Evolutionary conservation across 2,329 filamentous ascomycete species (phyloP).

Genomic region (Penicillium sp.): DNA sequence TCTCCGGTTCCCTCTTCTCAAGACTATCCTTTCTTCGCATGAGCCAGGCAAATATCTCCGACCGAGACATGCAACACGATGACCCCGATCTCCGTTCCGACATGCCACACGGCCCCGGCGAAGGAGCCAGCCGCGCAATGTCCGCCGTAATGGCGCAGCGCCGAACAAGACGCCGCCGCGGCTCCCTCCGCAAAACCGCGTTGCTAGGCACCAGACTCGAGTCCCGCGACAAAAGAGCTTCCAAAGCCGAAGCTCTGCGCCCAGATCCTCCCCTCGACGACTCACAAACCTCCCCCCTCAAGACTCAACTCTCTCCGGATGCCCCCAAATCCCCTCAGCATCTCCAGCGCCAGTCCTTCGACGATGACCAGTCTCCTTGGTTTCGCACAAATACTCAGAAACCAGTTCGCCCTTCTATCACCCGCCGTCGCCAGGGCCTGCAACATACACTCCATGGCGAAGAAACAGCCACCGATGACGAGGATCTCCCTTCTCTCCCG

Average conservation of each 20-base stretch:
- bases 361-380: constrained; percentile 19
- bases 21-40: constrained; percentile 68
- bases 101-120: constrained; percentile 18
- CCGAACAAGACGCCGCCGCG: constrained; percentile 70
- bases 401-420: constrained; percentile 21
- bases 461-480: constrained; percentile 79
- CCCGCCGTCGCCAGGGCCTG: constrained; percentile 38
- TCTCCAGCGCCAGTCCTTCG: constrained; percentile 12
- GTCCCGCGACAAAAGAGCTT: constrained; percentile 34
- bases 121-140: constrained; percentile 51
- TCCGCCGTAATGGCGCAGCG: constrained; percentile 51
- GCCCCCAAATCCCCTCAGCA: constrained; percentile 8
- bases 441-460: constrained; percentile 61
- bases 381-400: constrained; percentile 20
- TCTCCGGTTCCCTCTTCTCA: constrained; percentile 67
- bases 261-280: constrained; percentile 6
- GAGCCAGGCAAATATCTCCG: constrained; percentile 40
- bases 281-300: constrained; percentile 5
- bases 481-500: constrained; percentile 70
- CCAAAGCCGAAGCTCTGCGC: constrained; percentile 20
- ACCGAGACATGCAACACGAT: constrained; percentile 27
- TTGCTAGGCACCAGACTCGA: constrained; percentile 64
- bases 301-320: constrained; percentile 9
- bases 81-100: constrained; percentile 32
- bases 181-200: constrained; percentile 84